Base-by-base conservation (phyloP, 495 filamentous ascomycete genomes). In the Aspergillus panamensis region DNA sequence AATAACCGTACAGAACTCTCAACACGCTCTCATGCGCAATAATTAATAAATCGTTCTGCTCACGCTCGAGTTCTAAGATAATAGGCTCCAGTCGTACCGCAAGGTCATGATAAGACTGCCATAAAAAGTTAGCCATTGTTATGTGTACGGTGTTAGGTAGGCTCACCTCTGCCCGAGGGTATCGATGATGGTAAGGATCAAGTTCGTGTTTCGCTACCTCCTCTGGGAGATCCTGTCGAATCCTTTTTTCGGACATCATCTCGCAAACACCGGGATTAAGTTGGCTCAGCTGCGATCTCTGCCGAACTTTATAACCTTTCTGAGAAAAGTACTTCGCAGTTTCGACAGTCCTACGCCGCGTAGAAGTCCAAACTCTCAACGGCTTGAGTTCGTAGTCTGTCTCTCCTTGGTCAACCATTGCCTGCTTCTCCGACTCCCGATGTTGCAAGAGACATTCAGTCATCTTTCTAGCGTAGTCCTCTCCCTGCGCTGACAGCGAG, bases 11-110 rank as follows among this genome's bases (percentile, higher is more conserved):
- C 21, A 99, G 78, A 42, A 99, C 95, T 48, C 95, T 89, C 47
- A 99, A 77, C 12, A 99, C 95, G 58, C 89, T 93, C 71, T 99
- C 95, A 67, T 99, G 95, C 13, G 95, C 95, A 69, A 99, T 96
- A 61, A 99, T 96, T 30, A 99, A 79, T 39, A 99, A 79, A 71
- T 99, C 95, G 57, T 95, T 96, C 67, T 96, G 89, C 69, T 99
- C 94, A 33, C 95, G 88, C 73, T 99, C 95, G 3, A 99, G 81
- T 72, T 99, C 95, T 9, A 99, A 83, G 70, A 99, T 99, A 59
- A 99, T 94, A 8, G 95, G 95, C 71, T 99, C 95, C n/a, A 97
- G 84, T 19, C 95, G 89, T 55, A 97, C 94, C 21, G 95, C 95
- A 39, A 99, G 84, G 68, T 99, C 94, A 71, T 99, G 94, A 69